Evolutionary conservation across 2,329 filamentous ascomycete genomes (phyloP).

Genomic region (Pseudogymnoascus sp.): DNA sequence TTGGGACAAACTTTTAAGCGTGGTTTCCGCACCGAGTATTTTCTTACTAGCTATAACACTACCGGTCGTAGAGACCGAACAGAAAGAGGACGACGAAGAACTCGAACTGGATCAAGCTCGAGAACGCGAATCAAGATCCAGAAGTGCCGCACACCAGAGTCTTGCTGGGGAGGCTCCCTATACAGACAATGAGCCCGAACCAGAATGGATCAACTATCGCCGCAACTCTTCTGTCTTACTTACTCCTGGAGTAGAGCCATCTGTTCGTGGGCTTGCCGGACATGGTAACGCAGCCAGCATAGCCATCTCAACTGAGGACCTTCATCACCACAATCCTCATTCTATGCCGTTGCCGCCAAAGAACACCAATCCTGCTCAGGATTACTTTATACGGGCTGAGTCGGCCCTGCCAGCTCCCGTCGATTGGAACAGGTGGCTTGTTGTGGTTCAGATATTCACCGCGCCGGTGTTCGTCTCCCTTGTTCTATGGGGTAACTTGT

Average conservation of each 20-base stretch:
- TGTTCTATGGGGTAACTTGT: constrained; percentile 64
- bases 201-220: constrained; percentile 3
- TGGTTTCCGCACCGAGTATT: constrained; percentile 82
- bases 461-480: constrained; percentile 76
- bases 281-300: constrained; percentile 29
- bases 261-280: constrained; percentile 20
- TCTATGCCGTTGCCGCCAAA: constrained; percentile 14
- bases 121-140: background rate
- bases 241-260: background rate
- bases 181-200: background rate
- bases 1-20: constrained; percentile 74
- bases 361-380: constrained; percentile 10
- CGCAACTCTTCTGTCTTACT: background rate
- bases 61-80: constrained; percentile 73
- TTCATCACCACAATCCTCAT: constrained; percentile 21
- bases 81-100: constrained; percentile 39
- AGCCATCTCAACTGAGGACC: constrained; percentile 25
- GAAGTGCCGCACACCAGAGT: background rate
- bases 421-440: constrained; percentile 85
- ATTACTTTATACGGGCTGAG: background rate
- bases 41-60: constrained; percentile 84
- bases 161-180: background rate
- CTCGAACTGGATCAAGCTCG: background rate
- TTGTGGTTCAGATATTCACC: constrained; percentile 75
- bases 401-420: constrained; percentile 10